phyloP scores from a whole-genome alignment of 1,139 yeast species.

The Citeromyces siamensis region DNA sequence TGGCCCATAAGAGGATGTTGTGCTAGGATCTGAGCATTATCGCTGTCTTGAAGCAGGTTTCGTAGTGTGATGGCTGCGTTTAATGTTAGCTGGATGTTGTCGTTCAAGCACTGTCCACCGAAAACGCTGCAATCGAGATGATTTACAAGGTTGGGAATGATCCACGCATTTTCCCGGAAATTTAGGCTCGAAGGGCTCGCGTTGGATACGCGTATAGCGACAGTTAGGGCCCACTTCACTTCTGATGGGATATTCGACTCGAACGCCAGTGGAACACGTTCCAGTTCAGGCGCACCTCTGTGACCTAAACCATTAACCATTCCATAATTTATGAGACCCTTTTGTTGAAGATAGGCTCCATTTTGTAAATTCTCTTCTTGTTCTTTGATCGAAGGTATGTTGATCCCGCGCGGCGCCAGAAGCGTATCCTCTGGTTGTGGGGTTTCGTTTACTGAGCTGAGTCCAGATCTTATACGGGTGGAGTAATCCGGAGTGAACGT shows the following conservation, averaged over 20 bases:
- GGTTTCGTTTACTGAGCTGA: not conserved
- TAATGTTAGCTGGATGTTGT: slow-evolving; percentile 29
- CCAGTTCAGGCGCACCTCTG: slow-evolving; percentile 43
- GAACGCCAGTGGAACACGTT: slow-evolving; percentile 53
- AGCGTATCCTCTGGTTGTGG: slow-evolving; percentile 1
- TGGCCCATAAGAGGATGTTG: slow-evolving; percentile 22
- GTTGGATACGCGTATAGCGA: not conserved
- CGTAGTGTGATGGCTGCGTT: slow-evolving; percentile 65
- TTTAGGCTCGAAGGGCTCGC: slow-evolving; percentile 25
- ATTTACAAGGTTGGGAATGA: slow-evolving; percentile 37
- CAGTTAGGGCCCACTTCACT: slow-evolving; percentile 48
- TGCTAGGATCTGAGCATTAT: slow-evolving; percentile 71
- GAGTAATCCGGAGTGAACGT: not conserved
- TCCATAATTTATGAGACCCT: slow-evolving; percentile 16
- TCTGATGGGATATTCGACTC: slow-evolving; percentile 47
- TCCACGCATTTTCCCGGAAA: slow-evolving; percentile 33
- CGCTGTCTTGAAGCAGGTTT: slow-evolving; percentile 73
- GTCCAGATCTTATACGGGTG: not conserved
- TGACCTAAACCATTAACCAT: slow-evolving; percentile 33
- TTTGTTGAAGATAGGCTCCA: slow-evolving; percentile 16
- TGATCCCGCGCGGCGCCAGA: slow-evolving; percentile 7
- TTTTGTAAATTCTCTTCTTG: slow-evolving; percentile 19
- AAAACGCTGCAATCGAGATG: slow-evolving; percentile 25
- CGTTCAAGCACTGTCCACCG: slow-evolving; percentile 12
- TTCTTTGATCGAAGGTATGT: slow-evolving; percentile 15